Evolutionary conservation across 352 stramenopile genomes (phyloP), one percentile per base, ranked within the genome.

Genomic region (Phytophthora cryptogea): DNA sequence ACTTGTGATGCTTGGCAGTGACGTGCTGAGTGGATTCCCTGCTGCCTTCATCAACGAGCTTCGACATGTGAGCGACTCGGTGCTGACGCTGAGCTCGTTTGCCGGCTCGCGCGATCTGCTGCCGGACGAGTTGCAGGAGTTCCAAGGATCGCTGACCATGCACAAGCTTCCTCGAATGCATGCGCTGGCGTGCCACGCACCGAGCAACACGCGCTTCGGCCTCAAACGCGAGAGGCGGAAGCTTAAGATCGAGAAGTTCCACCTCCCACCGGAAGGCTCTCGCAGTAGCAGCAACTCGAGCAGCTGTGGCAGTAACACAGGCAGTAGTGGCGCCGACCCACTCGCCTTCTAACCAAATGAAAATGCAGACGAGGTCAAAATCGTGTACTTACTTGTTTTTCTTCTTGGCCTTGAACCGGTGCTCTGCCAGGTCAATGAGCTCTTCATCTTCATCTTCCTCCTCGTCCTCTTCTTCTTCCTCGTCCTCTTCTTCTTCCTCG

Each of bases 161-260:
- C 66, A 68, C n/a, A 81, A 82, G 50, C 66, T 92, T 27, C 74
- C 83, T 42, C 74, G 75, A 20, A 48, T 87, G 27, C 76, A 92
- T 40, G 56, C 83, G 5, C 59, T 92, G 1, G 75, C 83, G 20
- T 74, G 68, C 23, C 71, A 90, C 55, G 70, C 78, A 9, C 54
- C 79, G 1, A 80, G 86, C 40, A 76, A 81, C 30, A 68, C 69
- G 35, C 83, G 84, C 28, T 84, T 80, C 27, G 83, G 80, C 10
- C 46, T 92, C 46, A 87, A 87, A 55, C 78, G 83, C 32, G 80
- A 88, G 32, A 76, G 70, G 4, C 80, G 83, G 17, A 90, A 90
- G 61, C 66, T 90, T n/a, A 84, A 83, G 49, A 75, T 92, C 45
- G 83, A 92, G n/a, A 86, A 88, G 49, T 84, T 92, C 41, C 83